A percentile compares a stretch with the other conserved stretches of the same genome.
These are phyloP conservation scores for Pseudocercospora vitis DNA, from an alignment of 2,329 filamentous ascomycete species.

Conservation along the genomic window DNA sequence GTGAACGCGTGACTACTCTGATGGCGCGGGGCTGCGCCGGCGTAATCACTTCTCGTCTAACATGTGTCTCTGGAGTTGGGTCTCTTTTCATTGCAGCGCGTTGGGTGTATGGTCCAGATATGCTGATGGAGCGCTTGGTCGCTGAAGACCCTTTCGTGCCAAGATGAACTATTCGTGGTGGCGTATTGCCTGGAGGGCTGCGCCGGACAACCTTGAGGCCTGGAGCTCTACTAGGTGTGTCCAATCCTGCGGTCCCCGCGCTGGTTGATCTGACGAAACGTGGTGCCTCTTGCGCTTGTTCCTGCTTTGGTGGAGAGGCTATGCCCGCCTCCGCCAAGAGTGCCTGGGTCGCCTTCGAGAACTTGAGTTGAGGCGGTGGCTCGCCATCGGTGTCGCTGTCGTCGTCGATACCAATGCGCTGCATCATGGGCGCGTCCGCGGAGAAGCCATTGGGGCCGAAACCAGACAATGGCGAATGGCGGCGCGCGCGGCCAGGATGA, in stretches of 20 bases:
- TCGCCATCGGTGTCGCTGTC: slow-evolving; percentile 90
- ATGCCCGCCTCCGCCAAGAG: slow-evolving; percentile 65
- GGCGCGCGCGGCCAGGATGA: slow-evolving; percentile 38
- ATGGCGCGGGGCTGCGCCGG: slow-evolving; percentile 39
- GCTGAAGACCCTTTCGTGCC: slow-evolving; percentile 34
- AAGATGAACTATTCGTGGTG: slow-evolving; percentile 40
- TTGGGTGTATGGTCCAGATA: slow-evolving; percentile 37
- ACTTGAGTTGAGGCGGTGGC: slow-evolving; percentile 82
- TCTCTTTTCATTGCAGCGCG: slow-evolving; percentile 32
- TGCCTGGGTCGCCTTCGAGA: slow-evolving; percentile 88
- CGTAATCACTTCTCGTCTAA: slow-evolving; percentile 37
- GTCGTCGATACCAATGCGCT: slow-evolving; percentile 63
- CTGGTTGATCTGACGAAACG: slow-evolving; percentile 33
- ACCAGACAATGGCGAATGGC: slow-evolving; percentile 50
- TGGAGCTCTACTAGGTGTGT: slow-evolving; percentile 40
- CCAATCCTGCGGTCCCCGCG: slow-evolving; percentile 31
- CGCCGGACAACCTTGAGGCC: slow-evolving; percentile 40
- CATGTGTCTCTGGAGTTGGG: slow-evolving; percentile 34
- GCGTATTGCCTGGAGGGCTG: slow-evolving; percentile 37
- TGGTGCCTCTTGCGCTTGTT: slow-evolving; percentile 38
- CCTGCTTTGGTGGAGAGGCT: slow-evolving; percentile 53
- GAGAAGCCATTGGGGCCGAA: slow-evolving; percentile 49
- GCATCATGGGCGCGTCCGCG: slow-evolving; percentile 48
- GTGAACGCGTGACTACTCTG: slow-evolving; percentile 30
- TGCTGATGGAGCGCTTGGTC: slow-evolving; percentile 36